phyloP scores from a whole-genome alignment of 805 yeast genomes.

The Metschnikowia koreensis region DNA sequence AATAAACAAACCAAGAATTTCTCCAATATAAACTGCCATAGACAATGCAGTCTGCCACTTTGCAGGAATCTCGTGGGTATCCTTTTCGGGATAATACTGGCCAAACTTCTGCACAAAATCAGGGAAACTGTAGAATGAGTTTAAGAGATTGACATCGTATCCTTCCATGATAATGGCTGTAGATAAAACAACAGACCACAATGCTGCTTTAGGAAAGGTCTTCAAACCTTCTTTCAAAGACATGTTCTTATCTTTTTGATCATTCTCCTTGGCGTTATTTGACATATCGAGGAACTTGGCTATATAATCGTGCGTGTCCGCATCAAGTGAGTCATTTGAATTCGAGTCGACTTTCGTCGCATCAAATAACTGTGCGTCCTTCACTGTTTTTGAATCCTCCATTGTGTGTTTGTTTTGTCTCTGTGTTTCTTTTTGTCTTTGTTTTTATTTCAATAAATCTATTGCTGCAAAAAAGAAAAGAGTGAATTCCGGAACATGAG shows the following conservation, averaged over 20 bases:
- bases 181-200: conserved; percentile 47
- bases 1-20: conserved; percentile 44
- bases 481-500: neutral
- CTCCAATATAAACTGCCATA: conserved; percentile 30
- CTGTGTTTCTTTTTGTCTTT: too few species aligned
- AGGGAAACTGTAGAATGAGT: conserved; percentile 37
- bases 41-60: conserved; percentile 42
- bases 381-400: neutral
- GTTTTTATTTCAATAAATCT: neutral
- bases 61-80: conserved; percentile 35
- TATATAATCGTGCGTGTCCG: conserved; percentile 30
- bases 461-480: neutral
- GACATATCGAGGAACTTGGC: conserved; percentile 38
- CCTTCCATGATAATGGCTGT: conserved; percentile 42
- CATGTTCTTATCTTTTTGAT: conserved; percentile 35
- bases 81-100: conserved; percentile 27
- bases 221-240: conserved; percentile 33
- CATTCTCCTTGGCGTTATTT: conserved; percentile 37
- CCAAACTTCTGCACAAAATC: conserved; percentile 36
- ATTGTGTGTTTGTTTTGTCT: neutral
- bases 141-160: conserved; percentile 41
- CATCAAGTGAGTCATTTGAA: conserved; percentile 17
- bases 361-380: conserved; percentile 6
- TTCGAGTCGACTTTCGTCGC: conserved; percentile 12
- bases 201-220: conserved; percentile 38